These are phyloP conservation scores for Protomyces arabidopsidicola DNA, from an alignment of 1,139 yeast species.

Conservation along the genomic window DNA sequence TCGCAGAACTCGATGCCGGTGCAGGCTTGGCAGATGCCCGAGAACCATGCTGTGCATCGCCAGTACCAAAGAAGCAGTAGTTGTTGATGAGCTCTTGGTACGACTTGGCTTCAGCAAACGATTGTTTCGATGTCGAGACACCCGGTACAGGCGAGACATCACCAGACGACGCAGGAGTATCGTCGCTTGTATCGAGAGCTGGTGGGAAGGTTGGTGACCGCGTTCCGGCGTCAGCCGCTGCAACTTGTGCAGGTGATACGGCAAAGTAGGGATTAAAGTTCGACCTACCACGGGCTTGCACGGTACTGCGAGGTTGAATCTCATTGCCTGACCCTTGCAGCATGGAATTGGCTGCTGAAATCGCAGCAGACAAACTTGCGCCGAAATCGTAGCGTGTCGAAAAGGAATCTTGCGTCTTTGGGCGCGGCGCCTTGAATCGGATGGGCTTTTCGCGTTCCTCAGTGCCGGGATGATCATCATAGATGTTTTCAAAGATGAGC, in stretches of 20 bases:
- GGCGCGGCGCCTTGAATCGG: not conserved
- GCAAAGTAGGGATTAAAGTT: slow-evolving; percentile 21
- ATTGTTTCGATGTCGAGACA: not conserved
- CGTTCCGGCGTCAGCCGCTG: slow-evolving; percentile 3
- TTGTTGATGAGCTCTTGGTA: slow-evolving; percentile 17
- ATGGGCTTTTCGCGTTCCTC: slow-evolving; percentile 14
- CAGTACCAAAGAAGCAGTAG: slow-evolving; percentile 21
- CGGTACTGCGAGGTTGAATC: not conserved
- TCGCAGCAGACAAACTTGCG: slow-evolving; percentile 27
- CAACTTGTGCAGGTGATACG: not conserved
- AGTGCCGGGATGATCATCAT: slow-evolving; percentile 16
- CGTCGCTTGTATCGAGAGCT: slow-evolving; percentile 1
- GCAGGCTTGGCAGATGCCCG: not conserved
- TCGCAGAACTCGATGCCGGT: not conserved
- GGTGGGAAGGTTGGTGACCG: slow-evolving; percentile 22
- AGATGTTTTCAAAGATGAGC: slow-evolving; percentile 22
- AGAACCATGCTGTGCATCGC: not conserved
- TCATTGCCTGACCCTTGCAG: slow-evolving; percentile 23
- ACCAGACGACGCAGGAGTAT: slow-evolving; percentile 20
- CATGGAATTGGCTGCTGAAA: slow-evolving; percentile 21
- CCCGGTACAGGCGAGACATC: slow-evolving; percentile 22
- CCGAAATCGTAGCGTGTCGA: slow-evolving; percentile 29
- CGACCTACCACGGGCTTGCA: not conserved
- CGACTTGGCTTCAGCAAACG: slow-evolving; percentile 4
- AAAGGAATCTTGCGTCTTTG: slow-evolving; percentile 11